Base-by-base conservation (phyloP, 257 asterid species). In the Solanum chmielewskii region DNA sequence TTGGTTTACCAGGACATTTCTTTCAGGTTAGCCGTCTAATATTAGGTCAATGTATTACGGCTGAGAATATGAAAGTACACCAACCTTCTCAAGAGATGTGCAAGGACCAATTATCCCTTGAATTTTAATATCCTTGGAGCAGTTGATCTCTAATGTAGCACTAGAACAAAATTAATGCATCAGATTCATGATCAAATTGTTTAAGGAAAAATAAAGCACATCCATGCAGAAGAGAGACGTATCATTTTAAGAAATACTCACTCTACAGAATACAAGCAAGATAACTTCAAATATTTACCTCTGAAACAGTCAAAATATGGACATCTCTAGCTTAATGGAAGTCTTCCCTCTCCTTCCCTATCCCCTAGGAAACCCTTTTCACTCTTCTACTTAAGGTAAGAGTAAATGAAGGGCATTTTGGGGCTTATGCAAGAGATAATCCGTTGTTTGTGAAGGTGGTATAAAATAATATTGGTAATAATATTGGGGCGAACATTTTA, bases 41-140 rank as follows among this genome's bases (percentile, higher is more conserved):
- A 15, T 47, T 80, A 29, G 42, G 42, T 27, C 60, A 9, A 45
- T 4, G 23, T 73, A 73, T 47, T 29, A 80, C 44, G 11, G 14
- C 68, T 80, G 68, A 80, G 37, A 47, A 80, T 29, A 31, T 29
- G 44, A 31, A 27, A 82, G 87, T 20, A 80, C 85, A 85, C 91
- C 66, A 88, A 96, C 99, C 99, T 97, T 97, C 92, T 97, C 99
- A 47, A 94, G 90, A 83, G 98, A 93, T 84, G 99, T 93, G 92
- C 99, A 97, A 83, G 99, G 99, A 85, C 99, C 99, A 91, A 97
- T 93, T 87, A 94, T 91, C 85, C 99, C 99, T 93, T 96, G 99
- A 89, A 97, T 87, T 92, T 96, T 97, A 64, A 97, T 93, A 89
- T 97, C 99, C 94, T 97, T 97, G 31, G 99, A 97, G 92, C 99